A percentile compares a stretch with the other conserved stretches of the same genome.
phyloP scores from a whole-genome alignment of 345 rosid genomes.

The Ceriops tagal region DNA sequence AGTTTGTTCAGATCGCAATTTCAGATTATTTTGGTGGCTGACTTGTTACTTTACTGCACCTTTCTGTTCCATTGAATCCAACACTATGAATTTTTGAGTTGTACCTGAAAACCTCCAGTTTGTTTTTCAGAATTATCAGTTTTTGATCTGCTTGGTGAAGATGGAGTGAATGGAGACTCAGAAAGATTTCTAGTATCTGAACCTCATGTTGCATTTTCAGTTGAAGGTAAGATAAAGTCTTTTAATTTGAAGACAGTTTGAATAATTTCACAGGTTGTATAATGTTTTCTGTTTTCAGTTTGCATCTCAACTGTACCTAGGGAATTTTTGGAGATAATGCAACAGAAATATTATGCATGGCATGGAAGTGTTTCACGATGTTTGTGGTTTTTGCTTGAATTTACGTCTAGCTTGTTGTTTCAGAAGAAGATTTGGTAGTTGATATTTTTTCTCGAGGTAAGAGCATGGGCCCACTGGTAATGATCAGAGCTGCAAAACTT shows the following conservation, averaged over 20 bases:
- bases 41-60: not conserved
- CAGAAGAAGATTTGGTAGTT: conserved; percentile 1
- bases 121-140: conserved; percentile 53
- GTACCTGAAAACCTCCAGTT: conserved; percentile 2
- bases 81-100: not conserved
- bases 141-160: conserved; percentile 74
- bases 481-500: not conserved
- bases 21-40: not conserved
- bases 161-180: conserved; percentile 34
- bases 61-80: not conserved
- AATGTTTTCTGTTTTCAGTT: not conserved
- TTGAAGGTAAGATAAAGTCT: conserved; percentile 49
- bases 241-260: not conserved
- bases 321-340: not conserved
- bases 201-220: conserved; percentile 79
- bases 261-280: not conserved
- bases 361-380: conserved; percentile 2
- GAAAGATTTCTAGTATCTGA: conserved; percentile 45
- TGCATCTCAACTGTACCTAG: not conserved
- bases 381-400: not conserved
- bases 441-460: not conserved
- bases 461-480: not conserved
- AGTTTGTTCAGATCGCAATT: not conserved
- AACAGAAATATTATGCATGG: not conserved
- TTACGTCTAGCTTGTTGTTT: not conserved